Base-by-base conservation (phyloP, 805 yeast species). In the Metschnikowia anglica region DNA sequence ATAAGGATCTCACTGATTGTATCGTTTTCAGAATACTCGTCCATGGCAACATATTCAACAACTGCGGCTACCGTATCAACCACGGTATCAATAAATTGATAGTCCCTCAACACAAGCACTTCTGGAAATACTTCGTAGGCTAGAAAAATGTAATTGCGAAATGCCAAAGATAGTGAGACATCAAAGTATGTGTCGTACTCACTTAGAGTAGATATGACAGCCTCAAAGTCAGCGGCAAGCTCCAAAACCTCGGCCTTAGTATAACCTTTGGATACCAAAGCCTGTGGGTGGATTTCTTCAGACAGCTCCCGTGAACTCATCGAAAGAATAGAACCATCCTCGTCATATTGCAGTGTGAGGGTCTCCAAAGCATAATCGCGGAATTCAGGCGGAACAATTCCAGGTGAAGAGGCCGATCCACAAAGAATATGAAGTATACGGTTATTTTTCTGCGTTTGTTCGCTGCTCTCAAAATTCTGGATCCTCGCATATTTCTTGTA, bases 41-140 rank as follows among this genome's bases (percentile, higher is more conserved):
- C 63, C 17, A 49, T 50, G 27, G 60, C 59, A 41, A 62, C 68
- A 39, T 54, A 66, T 18, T 66, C 65, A 4, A 60, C 55, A 6
- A 70, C 55, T 6, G 37, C 46, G 21, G 56, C 53, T 1, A 65
- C 52, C 12, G 54, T 45, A 3, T 33, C 24, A 11, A 48, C 54
- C 12, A 66, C 47, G 2, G 40, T 36, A 15, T 48, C 51, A 8
- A 67, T 48, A 43, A 52, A 65, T n/a, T 42, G 38, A 21, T 47
- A 48, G 44, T 67, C 70, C 2, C 41, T 37, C 1, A 41, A 19
- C 0, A 37, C 31, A 1, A 59, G 52, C 13, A 43, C 13, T 2
- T 56, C 53, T 6, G 63, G 57, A 6, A 58, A 34, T 8, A 37
- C 49, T n/a, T 50, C 56, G 39, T 55, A 58, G 13, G 59, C 45